A percentile compares a stretch with the other conserved stretches of the same genome.
Evolutionary conservation across 2,329 filamentous ascomycete species (phyloP).

Genomic region (Fusarium hainanense): DNA sequence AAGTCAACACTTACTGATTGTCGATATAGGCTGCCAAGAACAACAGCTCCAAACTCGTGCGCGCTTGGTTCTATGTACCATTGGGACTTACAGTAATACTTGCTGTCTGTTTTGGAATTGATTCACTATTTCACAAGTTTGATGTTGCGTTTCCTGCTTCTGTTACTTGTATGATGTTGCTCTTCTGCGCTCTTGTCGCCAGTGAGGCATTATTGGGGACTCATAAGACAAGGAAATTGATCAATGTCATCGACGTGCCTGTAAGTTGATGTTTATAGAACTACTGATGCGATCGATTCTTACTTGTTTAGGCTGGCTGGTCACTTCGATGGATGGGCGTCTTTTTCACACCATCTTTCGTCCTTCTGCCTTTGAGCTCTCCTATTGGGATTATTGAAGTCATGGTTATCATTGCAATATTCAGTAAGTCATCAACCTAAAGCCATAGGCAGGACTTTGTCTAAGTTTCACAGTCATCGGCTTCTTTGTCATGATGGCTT

Average conservation of each 20-base stretch:
- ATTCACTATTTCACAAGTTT: constrained; percentile 57
- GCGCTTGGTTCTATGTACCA: constrained; percentile 64
- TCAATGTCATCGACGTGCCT: constrained; percentile 64
- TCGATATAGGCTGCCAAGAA: constrained; percentile 31
- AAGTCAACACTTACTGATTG: constrained; percentile 13
- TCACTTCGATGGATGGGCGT: constrained; percentile 68
- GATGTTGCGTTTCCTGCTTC: constrained; percentile 68
- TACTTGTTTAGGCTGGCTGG: constrained; percentile 62
- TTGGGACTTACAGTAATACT: constrained; percentile 55
- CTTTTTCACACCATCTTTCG: constrained; percentile 69
- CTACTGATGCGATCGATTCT: neutral
- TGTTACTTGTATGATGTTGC: constrained; percentile 66
- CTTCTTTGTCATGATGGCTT: constrained; percentile 63
- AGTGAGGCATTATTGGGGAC: constrained; percentile 61
- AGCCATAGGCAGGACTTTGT: too few relatives aligned
- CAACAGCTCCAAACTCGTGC: constrained; percentile 32
- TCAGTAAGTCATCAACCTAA: constrained; percentile 55
- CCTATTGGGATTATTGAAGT: constrained; percentile 65
- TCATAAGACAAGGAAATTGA: constrained; percentile 59
- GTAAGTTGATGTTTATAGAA: constrained; percentile 50
- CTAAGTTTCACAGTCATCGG: constrained; percentile 59
- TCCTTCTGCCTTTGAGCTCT: constrained; percentile 67
- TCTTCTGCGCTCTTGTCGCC: constrained; percentile 63
- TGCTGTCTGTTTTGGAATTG: constrained; percentile 57
- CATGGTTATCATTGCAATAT: constrained; percentile 68